These are phyloP conservation scores for Spinacia oleracea DNA, from an alignment of 179 eudicot species.

Conservation along the genomic window DNA sequence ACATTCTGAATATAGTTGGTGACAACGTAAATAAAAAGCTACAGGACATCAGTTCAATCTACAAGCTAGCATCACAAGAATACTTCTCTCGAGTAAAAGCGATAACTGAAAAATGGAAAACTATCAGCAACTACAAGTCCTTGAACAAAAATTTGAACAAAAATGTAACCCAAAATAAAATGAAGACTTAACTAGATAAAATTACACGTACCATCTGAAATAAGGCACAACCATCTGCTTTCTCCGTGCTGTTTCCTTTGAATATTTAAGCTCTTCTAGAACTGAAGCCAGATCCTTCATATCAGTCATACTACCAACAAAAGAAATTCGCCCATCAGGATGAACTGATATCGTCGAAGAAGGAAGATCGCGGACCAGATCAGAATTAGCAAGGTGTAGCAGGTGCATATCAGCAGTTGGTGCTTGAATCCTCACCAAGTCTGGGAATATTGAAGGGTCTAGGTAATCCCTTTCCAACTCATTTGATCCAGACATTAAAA, in stretches of 20 bases:
- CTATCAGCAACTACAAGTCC: background rate
- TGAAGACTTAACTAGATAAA: background rate
- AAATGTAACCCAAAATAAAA: background rate
- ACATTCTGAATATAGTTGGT: background rate
- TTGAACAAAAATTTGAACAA: background rate
- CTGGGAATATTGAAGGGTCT: slow-evolving; percentile 43
- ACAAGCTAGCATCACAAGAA: background rate
- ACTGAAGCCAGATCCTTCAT: slow-evolving; percentile 53
- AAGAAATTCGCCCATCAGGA: slow-evolving; percentile 37
- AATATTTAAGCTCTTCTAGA: slow-evolving; percentile 46
- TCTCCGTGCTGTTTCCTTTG: slow-evolving; percentile 42
- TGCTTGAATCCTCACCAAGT: slow-evolving; percentile 44
- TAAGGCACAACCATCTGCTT: slow-evolving; percentile 62
- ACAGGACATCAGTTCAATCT: background rate
- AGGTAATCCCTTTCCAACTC: slow-evolving; percentile 38
- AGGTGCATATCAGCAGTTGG: slow-evolving; percentile 28
- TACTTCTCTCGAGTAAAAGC: background rate
- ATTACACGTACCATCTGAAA: slow-evolving; percentile 43
- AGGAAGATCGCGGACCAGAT: slow-evolving; percentile 35
- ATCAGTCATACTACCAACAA: slow-evolving; percentile 33
- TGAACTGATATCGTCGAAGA: slow-evolving; percentile 34
- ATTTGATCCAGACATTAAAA: slow-evolving; percentile 48
- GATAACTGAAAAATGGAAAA: background rate
- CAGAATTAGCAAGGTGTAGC: slow-evolving; percentile 32
- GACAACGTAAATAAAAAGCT: background rate